Evolutionary conservation across 805 yeast species (phyloP), one percentile per base, ranked within the genome.

Genomic region (Kodamaea restingae): DNA sequence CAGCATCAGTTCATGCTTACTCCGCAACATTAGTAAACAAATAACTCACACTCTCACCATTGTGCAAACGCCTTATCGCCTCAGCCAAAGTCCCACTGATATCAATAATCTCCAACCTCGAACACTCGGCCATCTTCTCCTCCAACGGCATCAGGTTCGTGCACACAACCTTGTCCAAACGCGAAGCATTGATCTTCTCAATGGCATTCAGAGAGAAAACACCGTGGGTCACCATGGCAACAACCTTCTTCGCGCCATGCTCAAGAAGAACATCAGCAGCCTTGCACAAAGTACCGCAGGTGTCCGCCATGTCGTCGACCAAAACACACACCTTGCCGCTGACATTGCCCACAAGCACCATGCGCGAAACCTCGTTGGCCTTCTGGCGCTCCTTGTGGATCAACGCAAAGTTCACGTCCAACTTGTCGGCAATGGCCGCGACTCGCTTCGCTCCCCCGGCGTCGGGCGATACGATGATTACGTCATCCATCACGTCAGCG

Each of bases 1-100:
- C n/a, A n/a, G n/a, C n/a, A n/a, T n/a, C n/a, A n/a, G n/a, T n/a
- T n/a, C n/a, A n/a, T n/a, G n/a, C n/a, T 18, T 31, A 51, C 32
- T 43, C 50, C 11, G 71, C 71, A 21, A 64, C 72, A 39, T 90
- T 80, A 38, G 79, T 79, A 63, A 90, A 87, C 51, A 90, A 69
- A 59, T 88, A 90, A 2, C 95, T 85, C 24, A 90, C 84, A 56
- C 95, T 83, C 67, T 91, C 98, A 54, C 98, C 98, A 56, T 93
- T 91, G 61, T 91, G 95, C 58, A 85, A 73, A 65, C 95, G 78
- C 68, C 95, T 79, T 44, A 85, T 78, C 45, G 88, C 81, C 63
- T 85, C 95, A 21, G 91, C 91, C 44, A 85, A 65, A 6, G 81
- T 84, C 26, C 86, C 77, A 48, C 83, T 74, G 34, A 85, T 75